Percentiles rank a stretch among this genome's conserved stretches.
Evolutionary conservation across 1,139 yeast genomes (phyloP).

Genomic region (Suhomyces panamericanus): DNA sequence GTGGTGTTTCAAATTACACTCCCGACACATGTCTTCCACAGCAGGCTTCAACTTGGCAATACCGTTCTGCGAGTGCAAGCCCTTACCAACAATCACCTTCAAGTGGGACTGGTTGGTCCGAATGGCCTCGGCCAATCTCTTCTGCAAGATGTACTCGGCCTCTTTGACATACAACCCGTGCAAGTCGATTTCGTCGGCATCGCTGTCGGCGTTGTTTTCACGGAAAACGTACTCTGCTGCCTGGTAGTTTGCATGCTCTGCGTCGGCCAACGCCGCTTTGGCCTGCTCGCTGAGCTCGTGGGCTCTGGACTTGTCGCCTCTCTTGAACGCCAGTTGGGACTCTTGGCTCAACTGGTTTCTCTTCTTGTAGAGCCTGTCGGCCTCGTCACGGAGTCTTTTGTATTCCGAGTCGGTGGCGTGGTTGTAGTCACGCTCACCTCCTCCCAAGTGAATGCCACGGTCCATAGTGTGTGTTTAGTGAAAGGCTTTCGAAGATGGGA

Average conservation of each 20-base stretch:
- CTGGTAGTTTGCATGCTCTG: slow-evolving; percentile 67
- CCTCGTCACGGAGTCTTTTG: slow-evolving; percentile 62
- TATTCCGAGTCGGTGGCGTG: slow-evolving; percentile 72
- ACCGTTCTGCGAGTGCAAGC: slow-evolving; percentile 77
- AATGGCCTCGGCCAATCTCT: slow-evolving; percentile 67
- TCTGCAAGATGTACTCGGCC: slow-evolving; percentile 74
- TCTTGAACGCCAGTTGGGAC: slow-evolving; percentile 74
- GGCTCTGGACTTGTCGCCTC: slow-evolving; percentile 74
- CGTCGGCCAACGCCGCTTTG: slow-evolving; percentile 56
- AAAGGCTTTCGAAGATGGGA: background rate
- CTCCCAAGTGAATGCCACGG: slow-evolving; percentile 41
- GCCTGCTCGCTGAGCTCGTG: slow-evolving; percentile 71
- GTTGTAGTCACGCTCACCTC: slow-evolving; percentile 57
- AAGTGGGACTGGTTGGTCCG: slow-evolving; percentile 57
- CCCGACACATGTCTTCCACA: slow-evolving; percentile 70
- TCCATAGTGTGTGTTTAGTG: slow-evolving; percentile 17
- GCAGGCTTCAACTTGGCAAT: slow-evolving; percentile 91
- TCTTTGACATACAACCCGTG: slow-evolving; percentile 92
- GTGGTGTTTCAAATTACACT: slow-evolving; percentile 58
- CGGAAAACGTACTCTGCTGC: slow-evolving; percentile 92
- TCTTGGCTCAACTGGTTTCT: slow-evolving; percentile 57
- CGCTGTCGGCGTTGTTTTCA: slow-evolving; percentile 85
- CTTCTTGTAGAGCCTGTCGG: slow-evolving; percentile 63
- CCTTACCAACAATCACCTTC: slow-evolving; percentile 90
- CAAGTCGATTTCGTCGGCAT: slow-evolving; percentile 81